Conservation (phyloP, 1,284 basidiomycete genomes). For the Dichomitus squalens region DNA sequence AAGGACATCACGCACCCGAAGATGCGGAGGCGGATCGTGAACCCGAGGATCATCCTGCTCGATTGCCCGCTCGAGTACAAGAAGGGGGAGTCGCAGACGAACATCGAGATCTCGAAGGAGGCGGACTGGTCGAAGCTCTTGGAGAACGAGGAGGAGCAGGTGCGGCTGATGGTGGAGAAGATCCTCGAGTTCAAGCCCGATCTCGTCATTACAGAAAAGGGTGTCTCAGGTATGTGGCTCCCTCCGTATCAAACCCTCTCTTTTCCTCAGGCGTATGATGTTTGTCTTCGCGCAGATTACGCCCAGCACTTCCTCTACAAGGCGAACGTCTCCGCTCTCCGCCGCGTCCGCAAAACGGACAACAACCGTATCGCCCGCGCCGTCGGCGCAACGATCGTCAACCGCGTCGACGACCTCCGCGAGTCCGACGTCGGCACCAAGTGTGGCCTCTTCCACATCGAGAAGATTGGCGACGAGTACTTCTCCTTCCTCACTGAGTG, state of each 20-base stretch:
- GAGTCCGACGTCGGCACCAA: conserved; percentile 91
- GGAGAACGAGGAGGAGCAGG: conserved; percentile 97
- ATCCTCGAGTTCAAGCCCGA: conserved; percentile 96
- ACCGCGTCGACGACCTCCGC: conserved; percentile 93
- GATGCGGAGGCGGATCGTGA: conserved; percentile 91
- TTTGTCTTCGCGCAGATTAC: conserved; percentile 60
- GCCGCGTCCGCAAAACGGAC: conserved; percentile 96
- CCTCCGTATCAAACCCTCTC: not conserved
- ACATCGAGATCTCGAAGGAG: conserved; percentile 97
- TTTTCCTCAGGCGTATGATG: too few species aligned
- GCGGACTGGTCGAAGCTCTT: conserved; percentile 92
- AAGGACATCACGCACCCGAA: conserved; percentile 99
- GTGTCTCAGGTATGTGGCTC: conserved; percentile 76
- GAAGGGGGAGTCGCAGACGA: conserved; percentile 98
- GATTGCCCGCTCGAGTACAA: conserved; percentile 99
- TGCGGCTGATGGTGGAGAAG: conserved; percentile 86
- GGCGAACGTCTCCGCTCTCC: conserved; percentile 89
- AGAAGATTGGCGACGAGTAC: conserved; percentile 99
- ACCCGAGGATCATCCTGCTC: conserved; percentile 88
- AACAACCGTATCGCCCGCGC: conserved; percentile 98
- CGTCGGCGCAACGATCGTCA: conserved; percentile 95
- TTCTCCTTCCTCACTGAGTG: conserved; percentile 97
- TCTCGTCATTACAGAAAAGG: conserved; percentile 96
- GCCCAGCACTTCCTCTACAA: conserved; percentile 94
- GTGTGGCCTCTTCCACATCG: conserved; percentile 94